Evolutionary conservation across 495 filamentous ascomycete species (phyloP).

Genomic region (Trichoderma orchidacearum): DNA sequence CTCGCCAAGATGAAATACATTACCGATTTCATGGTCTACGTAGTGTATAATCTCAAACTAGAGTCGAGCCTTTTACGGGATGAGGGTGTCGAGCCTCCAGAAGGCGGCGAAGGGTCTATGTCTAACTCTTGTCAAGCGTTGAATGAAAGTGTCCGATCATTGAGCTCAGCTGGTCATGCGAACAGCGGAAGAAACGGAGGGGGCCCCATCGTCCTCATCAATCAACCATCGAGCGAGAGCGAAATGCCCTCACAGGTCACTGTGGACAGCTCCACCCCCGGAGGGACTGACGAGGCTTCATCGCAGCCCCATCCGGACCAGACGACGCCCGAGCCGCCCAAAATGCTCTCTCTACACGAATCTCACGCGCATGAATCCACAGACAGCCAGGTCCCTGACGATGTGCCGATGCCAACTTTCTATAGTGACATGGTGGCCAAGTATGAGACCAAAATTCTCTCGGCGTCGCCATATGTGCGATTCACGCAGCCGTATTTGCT

Average conservation of each 20-base stretch:
- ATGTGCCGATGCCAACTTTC: constrained; percentile 79
- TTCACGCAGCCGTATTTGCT: constrained; percentile 89
- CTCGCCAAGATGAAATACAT: constrained; percentile 79
- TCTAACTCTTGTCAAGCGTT: constrained; percentile 9
- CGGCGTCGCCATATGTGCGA: constrained; percentile 89
- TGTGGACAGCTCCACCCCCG: not conserved
- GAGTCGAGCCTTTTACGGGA: constrained; percentile 95
- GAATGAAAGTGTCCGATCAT: constrained; percentile 10
- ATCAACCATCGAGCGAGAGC: constrained; percentile 11
- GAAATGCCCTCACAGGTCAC: constrained; percentile 6
- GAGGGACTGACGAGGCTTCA: constrained; percentile 7
- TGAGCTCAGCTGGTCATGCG: not conserved
- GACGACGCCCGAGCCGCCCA: not conserved
- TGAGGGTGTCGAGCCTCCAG: constrained; percentile 75
- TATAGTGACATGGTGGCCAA: constrained; percentile 92
- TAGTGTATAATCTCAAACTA: constrained; percentile 93
- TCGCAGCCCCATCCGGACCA: constrained; percentile 3
- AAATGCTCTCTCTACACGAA: constrained; percentile 27
- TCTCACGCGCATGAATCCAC: constrained; percentile 24
- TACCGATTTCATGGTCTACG: constrained; percentile 97
- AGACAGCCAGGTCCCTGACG: constrained; percentile 52
- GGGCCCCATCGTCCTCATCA: constrained; percentile 9
- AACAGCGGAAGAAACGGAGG: not conserved
- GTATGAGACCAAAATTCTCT: constrained; percentile 83
- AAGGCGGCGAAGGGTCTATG: constrained; percentile 20